These are phyloP conservation scores for Clonostachys solani DNA, from an alignment of 2,329 filamentous ascomycete species.

Conservation along the genomic window DNA sequence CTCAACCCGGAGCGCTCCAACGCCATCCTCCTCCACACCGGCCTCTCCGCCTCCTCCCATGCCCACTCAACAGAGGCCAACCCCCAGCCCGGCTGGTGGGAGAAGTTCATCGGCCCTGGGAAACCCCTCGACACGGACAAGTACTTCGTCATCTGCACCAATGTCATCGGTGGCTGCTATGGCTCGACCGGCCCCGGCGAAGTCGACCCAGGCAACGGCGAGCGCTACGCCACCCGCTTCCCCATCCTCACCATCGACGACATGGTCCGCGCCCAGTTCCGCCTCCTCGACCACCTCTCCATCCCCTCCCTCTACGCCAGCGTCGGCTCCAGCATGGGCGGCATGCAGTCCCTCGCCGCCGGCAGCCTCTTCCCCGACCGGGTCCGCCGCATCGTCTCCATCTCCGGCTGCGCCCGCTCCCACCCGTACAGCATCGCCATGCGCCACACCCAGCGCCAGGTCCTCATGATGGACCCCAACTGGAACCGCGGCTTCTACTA, in stretches of 20 bases:
- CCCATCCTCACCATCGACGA: constrained; percentile 94
- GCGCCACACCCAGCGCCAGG: constrained; percentile 95
- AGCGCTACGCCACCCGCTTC: constrained; percentile 89
- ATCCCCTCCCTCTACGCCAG: constrained; percentile 82
- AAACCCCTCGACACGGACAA: constrained; percentile 83
- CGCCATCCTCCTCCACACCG: constrained; percentile 87
- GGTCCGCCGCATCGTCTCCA: constrained; percentile 78
- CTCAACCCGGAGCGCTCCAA: constrained; percentile 81
- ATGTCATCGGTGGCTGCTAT: constrained; percentile 93
- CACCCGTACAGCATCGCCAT: constrained; percentile 99
- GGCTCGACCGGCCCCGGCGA: constrained; percentile 90
- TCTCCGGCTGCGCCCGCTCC: constrained; percentile 88
- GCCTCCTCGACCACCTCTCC: constrained; percentile 74
- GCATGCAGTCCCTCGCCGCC: constrained; percentile 92
- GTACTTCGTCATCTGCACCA: constrained; percentile 93
- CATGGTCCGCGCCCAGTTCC: constrained; percentile 95
- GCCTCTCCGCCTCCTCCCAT: constrained; percentile 94
- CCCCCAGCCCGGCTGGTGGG: constrained; percentile 94
- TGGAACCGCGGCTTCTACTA: constrained; percentile 98
- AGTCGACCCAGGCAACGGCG: constrained; percentile 81
- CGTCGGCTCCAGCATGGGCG: constrained; percentile 95
- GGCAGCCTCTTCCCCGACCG: constrained; percentile 79
- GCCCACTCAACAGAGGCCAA: constrained; percentile 88
- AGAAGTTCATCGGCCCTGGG: constrained; percentile 92
- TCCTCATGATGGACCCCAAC: constrained; percentile 97